phyloP scores from a whole-genome alignment of 192 early-diverging fungal genomes.

The Cetraspora pellucida region DNA sequence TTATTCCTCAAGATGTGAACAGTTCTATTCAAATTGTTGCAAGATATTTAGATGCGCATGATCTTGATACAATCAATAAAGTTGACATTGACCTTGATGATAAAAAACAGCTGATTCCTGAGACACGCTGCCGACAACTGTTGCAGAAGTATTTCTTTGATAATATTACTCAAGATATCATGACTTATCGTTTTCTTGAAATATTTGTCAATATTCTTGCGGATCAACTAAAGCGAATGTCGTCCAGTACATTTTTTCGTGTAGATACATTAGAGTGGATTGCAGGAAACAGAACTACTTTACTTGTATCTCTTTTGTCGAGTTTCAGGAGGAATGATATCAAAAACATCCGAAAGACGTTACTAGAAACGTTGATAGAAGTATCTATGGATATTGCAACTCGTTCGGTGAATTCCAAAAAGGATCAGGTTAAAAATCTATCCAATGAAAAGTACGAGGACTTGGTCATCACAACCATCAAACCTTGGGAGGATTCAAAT shows the following conservation, averaged over 20 bases:
- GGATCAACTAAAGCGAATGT: slow-evolving; percentile 2
- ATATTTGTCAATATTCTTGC: slow-evolving; percentile 20
- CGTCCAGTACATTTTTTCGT: slow-evolving; percentile 24
- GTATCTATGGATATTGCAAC: slow-evolving; percentile 36
- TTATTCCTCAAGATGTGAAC: slow-evolving; percentile 22
- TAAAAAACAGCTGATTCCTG: background rate
- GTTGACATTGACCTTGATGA: background rate
- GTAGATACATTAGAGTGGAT: slow-evolving; percentile 24
- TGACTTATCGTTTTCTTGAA: slow-evolving; percentile 31
- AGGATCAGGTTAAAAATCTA: background rate
- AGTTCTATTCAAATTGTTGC: slow-evolving; percentile 31
- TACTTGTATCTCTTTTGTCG: too few species aligned
- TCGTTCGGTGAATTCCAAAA: slow-evolving; percentile 16
- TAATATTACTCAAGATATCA: background rate
- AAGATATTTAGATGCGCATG: slow-evolving; percentile 19
- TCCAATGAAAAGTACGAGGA: background rate
- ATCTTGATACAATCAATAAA: background rate
- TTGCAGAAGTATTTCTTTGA: slow-evolving; percentile 27
- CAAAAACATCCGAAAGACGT: slow-evolving; percentile 25
- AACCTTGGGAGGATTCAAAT: slow-evolving; percentile 32
- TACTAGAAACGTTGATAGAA: slow-evolving; percentile 21
- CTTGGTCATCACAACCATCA: too few species aligned
- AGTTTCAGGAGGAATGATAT: too few species aligned
- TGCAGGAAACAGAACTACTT: too few species aligned
- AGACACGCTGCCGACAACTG: background rate